Conservation (phyloP, 345 rosid genomes). For the Turnera subulata region DNA sequence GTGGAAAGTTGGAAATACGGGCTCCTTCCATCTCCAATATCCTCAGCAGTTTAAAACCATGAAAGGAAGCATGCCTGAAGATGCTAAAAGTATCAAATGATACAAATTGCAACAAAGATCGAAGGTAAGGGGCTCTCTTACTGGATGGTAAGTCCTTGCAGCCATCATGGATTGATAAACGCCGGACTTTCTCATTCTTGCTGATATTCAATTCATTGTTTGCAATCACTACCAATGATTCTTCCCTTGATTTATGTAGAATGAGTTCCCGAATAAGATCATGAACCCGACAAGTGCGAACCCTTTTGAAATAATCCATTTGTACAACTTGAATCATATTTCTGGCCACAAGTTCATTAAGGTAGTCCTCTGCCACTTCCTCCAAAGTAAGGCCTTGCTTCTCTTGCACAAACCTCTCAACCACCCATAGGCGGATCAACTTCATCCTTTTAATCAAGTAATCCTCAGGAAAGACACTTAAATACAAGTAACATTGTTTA, state of each 20-base stretch:
- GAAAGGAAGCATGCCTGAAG: background rate
- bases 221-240: background rate
- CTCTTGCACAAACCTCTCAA: slow-evolving; percentile 9
- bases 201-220: background rate
- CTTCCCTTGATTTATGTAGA: slow-evolving; percentile 5
- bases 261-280: slow-evolving; percentile 10
- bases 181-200: slow-evolving; percentile 1
- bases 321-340: slow-evolving; percentile 10
- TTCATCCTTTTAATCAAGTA: slow-evolving; percentile 2
- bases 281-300: slow-evolving; percentile 5
- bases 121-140: background rate
- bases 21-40: slow-evolving; percentile 1
- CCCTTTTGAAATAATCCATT: background rate
- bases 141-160: background rate
- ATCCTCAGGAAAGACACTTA: slow-evolving; percentile 12
- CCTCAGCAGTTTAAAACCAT: background rate
- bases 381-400: slow-evolving; percentile 2
- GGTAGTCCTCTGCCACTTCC: slow-evolving; percentile 11
- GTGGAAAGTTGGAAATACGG: background rate
- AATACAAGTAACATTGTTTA: slow-evolving; percentile 9
- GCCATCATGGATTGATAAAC: slow-evolving; percentile 1
- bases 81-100: background rate
- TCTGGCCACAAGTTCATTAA: slow-evolving; percentile 13
- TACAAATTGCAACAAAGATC: background rate
- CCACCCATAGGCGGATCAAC: slow-evolving; percentile 8